Base-by-base conservation (phyloP, 495 filamentous ascomycete genomes). In the Melanomma pulvis-pyrius region DNA sequence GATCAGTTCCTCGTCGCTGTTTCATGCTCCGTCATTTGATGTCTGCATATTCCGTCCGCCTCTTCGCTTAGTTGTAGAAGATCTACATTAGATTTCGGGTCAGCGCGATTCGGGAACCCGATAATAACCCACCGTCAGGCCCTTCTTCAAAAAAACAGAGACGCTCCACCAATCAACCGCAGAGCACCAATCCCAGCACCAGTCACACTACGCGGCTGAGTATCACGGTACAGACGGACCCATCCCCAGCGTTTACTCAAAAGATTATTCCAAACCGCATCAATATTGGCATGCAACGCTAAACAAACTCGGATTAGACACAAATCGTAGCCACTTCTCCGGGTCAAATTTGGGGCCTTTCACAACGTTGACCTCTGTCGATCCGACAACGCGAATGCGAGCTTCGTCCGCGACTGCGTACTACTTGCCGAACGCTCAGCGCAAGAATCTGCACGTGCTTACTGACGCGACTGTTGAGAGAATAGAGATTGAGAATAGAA, bases 121-220 rank as follows among this genome's bases (percentile, higher is more conserved):
- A 22, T n/a, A n/a, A 28, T 48, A 13, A 36, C 32, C n/a, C n/a
- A n/a, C n/a, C n/a, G n/a, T n/a, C 6, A 71, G 80, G 22, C 80
- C 79, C 0, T 82, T 73, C 55, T 82, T 82, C 69, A 82, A 81
- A 63, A 83, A 78, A 56, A 76, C 73, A 36, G 80, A 85, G 57
- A 76, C 68, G 0, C 83, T 84, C 32, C 29, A 64, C 24, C 74
- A 74, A 39, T 36, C 67, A 39, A 26, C 66, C 25, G 3, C 61
- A 64, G 26, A 65, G 50, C 61, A 61, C 64, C 46, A 70, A 63
- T 34, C 29, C 39, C 24, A 61, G 54, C 4, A 54, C 58, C 12
- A 34, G 24, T 28, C 57, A 46, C 15, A 32, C 30, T 76, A 81
- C n/a, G 62, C 74, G 12, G 78, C 82, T 13, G 70, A 61, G 0